Evolutionary conservation across 441 rosid species (phyloP).

Genomic region (Rhodomyrtus psidioides): DNA sequence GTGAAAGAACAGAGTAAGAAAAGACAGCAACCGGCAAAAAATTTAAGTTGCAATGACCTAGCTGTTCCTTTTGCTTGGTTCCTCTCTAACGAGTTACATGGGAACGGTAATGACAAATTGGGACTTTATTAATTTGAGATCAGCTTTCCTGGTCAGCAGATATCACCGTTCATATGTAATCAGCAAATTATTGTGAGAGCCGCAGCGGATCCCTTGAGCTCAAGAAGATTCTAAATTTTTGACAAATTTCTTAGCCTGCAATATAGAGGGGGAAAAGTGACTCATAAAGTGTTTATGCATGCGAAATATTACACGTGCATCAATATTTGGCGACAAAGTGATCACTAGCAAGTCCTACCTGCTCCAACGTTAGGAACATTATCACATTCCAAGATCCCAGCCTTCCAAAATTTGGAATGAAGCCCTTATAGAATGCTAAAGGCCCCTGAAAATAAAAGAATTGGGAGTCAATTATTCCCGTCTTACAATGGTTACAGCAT

Average conservation of each 20-base stretch:
- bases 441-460: slow-evolving; percentile 56
- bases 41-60: background rate
- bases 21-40: background rate
- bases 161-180: background rate
- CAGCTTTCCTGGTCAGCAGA: background rate
- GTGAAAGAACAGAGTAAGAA: background rate
- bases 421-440: slow-evolving; percentile 90
- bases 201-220: background rate
- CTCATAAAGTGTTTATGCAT: background rate
- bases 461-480: background rate
- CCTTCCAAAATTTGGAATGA: slow-evolving; percentile 92
- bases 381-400: slow-evolving; percentile 99
- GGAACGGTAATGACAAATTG: background rate
- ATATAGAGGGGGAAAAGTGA: slow-evolving; percentile 1
- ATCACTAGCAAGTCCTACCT: slow-evolving; percentile 32
- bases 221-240: slow-evolving; percentile 51
- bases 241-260: slow-evolving; percentile 80
- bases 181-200: background rate
- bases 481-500: background rate
- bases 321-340: background rate
- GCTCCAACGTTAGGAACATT: slow-evolving; percentile 95
- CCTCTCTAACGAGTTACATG: background rate
- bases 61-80: background rate
- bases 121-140: background rate
- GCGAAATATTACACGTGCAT: background rate